Percentiles rank a stretch among this genome's conserved stretches.
Evolutionary conservation across 164 flowering plant species (phyloP).

Genomic region (Sedum album): DNA sequence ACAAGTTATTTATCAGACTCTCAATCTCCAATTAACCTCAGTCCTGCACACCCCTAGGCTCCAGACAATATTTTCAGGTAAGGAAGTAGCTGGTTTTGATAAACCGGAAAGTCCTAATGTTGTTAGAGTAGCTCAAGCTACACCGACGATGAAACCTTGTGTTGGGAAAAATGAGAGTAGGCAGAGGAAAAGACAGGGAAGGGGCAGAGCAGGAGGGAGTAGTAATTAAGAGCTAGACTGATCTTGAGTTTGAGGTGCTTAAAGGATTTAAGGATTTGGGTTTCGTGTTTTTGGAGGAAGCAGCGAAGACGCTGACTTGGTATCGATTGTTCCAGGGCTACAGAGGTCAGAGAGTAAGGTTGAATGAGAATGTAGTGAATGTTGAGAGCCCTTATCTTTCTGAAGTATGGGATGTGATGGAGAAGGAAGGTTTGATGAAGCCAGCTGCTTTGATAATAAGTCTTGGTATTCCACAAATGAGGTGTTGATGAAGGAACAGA

Average conservation of each 20-base stretch:
- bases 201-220: neutral
- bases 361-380: neutral
- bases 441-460: neutral
- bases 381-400: constrained; percentile 5
- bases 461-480: constrained; percentile 1
- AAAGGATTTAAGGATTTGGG: constrained; percentile 4
- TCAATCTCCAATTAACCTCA: constrained; percentile 3
- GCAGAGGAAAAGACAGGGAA: neutral
- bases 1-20: neutral
- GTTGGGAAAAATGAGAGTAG: neutral
- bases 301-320: neutral
- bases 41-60: neutral
- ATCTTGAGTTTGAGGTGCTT: constrained; percentile 6
- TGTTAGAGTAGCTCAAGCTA: neutral
- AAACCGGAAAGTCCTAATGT: neutral
- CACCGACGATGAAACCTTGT: neutral
- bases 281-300: neutral
- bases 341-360: neutral
- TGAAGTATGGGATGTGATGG: constrained; percentile 1
- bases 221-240: constrained; percentile 4
- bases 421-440: neutral
- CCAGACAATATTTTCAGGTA: constrained; percentile 3
- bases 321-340: constrained; percentile 2
- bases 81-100: neutral
- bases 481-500: neutral